phyloP scores from a whole-genome alignment of 2,329 filamentous ascomycete species.

The Ilyonectria destructans region DNA sequence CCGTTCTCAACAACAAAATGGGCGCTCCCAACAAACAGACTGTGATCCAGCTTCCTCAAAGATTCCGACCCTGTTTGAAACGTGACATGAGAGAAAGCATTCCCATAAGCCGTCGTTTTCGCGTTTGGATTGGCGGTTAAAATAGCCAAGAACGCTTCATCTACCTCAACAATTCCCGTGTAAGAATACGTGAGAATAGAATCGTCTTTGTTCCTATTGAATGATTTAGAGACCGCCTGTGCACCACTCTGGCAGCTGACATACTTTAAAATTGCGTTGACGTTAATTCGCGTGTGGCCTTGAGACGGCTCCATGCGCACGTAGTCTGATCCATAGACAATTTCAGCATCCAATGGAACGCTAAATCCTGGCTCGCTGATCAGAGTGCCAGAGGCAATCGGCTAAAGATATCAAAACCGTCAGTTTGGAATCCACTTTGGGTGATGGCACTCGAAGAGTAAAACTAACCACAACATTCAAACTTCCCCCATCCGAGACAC shows the following conservation, averaged over 20 bases:
- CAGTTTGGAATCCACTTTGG: not conserved
- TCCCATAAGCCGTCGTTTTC: slow-evolving; percentile 12
- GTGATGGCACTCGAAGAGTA: too few species aligned
- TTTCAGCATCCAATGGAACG: slow-evolving; percentile 14
- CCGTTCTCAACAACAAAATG: slow-evolving; percentile 19
- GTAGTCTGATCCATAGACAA: slow-evolving; percentile 18
- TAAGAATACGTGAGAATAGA: slow-evolving; percentile 15
- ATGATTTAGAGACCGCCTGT: not conserved
- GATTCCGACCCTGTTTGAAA: slow-evolving; percentile 10
- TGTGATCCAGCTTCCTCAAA: slow-evolving; percentile 1
- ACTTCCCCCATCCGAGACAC: not conserved
- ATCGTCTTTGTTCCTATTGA: slow-evolving; percentile 8
- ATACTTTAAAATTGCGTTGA: slow-evolving; percentile 18
- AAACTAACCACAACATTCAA: slow-evolving; percentile 2
- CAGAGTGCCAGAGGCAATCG: slow-evolving; percentile 10
- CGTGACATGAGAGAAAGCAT: slow-evolving; percentile 11
- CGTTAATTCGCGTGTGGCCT: slow-evolving; percentile 14
- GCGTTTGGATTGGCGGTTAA: slow-evolving; percentile 9
- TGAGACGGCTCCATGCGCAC: slow-evolving; percentile 11
- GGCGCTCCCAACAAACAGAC: slow-evolving; percentile 18
- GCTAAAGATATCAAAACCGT: not conserved
- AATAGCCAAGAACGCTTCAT: slow-evolving; percentile 15
- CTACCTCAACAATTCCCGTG: slow-evolving; percentile 13
- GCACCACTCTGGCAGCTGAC: not conserved
- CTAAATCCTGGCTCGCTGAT: slow-evolving; percentile 13